A percentile compares a stretch with the other conserved stretches of the same genome.
phyloP scores from a whole-genome alignment of 768 basidiomycete species.

The Suillus weaverae region DNA sequence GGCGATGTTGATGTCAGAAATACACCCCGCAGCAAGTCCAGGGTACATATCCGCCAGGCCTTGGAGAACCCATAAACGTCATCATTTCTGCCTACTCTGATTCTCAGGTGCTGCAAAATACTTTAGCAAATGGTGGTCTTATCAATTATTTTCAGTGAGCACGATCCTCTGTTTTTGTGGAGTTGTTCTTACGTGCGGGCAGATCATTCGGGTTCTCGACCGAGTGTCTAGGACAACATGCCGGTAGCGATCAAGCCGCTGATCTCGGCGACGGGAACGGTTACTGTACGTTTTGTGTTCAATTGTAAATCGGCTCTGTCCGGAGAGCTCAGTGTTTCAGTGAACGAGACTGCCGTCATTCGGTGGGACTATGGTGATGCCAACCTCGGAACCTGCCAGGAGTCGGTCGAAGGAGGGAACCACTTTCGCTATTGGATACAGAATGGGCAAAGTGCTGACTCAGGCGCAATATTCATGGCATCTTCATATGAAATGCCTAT shows the following conservation, averaged over 20 bases:
- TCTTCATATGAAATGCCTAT: conserved; percentile 72
- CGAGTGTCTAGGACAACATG: conserved; percentile 85
- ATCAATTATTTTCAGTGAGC: conserved; percentile 80
- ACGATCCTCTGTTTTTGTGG: not conserved
- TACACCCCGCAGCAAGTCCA: conserved; percentile 44
- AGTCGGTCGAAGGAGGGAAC: conserved; percentile 83
- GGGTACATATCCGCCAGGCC: conserved; percentile 63
- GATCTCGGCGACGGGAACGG: conserved; percentile 86
- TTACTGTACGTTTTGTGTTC: conserved; percentile 45
- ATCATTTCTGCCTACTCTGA: conserved; percentile 82
- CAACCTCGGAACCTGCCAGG: conserved; percentile 79
- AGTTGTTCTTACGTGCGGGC: conserved; percentile 1
- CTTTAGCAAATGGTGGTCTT: conserved; percentile 65
- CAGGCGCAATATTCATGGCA: conserved; percentile 76
- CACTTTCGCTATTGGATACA: conserved; percentile 91
- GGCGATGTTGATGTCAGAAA: not conserved
- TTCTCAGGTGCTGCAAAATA: conserved; percentile 60
- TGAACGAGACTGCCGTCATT: conserved; percentile 81
- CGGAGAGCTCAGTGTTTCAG: conserved; percentile 35
- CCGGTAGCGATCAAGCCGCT: conserved; percentile 65
- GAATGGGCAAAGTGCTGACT: conserved; percentile 61
- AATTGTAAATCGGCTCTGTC: not conserved
- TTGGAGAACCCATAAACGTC: conserved; percentile 85
- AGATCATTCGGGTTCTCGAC: conserved; percentile 72
- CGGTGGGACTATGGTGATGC: conserved; percentile 84